Base-by-base conservation (phyloP, 495 filamentous ascomycete species). In the Evansstolkia leycettana region DNA sequence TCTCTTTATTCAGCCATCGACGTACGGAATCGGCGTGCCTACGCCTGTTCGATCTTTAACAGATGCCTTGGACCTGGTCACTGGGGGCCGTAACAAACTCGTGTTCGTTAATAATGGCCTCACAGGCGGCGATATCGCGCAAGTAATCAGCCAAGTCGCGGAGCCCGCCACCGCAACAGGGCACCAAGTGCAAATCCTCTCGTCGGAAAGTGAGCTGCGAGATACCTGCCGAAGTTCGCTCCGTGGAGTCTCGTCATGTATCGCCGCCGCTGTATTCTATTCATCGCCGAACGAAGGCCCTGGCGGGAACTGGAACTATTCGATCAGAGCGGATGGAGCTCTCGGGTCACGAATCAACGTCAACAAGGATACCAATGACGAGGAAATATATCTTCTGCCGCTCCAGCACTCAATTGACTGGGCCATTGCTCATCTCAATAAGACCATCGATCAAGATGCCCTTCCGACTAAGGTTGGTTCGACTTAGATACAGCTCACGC, bases 61-160 rank as follows among this genome's bases (percentile, higher is more conserved):
- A 11, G 53, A 78, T 36, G 81, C 71, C 1, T 52, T 92, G 14
- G 46, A 47, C n/a, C 50, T 51, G 7, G 62, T 75, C 3, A 35
- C 37, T 7, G 62, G 56, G 3, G 68, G 72, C 5, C 64, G 73
- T 36, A 51, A 79, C 28, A 83, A 61, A 12, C 57, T 94, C n/a
- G 78, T 75, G n/a, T 84, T 94, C 41, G 76, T 90, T 28, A 74
- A 89, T 49, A 81, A 73, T 58, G 81, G 82, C 16, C 64, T 78
- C 26, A 56, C 52, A 6, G 78, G 76, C 5, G 81, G 82, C 1
- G 70, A 80, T 18, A 86, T 94, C 34, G 70, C 81, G 36, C 59
- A 64, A 11, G 73, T 89, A 23, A 84, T 94, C 23, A 52, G 74
- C 39, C 54, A 59, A 5, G 49, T 92, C 27, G 60, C 70, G 3